A percentile compares a stretch with the other conserved stretches of the same genome.
These are phyloP conservation scores for Boletus vermiculosoides DNA, from an alignment of 768 basidiomycete genomes.

Conservation along the genomic window DNA sequence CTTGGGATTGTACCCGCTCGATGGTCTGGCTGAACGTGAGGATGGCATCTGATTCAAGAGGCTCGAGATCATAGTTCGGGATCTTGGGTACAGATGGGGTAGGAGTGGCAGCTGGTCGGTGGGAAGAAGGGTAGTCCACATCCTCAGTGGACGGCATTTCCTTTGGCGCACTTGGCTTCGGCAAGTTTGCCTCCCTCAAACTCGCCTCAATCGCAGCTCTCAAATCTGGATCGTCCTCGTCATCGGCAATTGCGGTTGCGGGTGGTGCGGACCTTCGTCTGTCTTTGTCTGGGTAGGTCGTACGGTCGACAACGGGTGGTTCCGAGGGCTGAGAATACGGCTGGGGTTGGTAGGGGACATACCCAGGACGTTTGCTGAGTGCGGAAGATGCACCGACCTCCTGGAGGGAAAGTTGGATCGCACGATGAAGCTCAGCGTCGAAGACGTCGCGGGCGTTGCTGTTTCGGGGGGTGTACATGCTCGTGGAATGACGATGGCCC, in stretches of 20 bases:
- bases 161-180: constrained; percentile 75
- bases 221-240: constrained; percentile 91
- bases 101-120: constrained; percentile 40
- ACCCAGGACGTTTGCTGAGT: constrained; percentile 56
- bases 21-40: constrained; percentile 90
- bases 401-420: constrained; percentile 86
- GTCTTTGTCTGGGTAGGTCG: constrained; percentile 38
- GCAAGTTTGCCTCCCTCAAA: constrained; percentile 78
- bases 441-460: constrained; percentile 58
- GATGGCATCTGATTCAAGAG: constrained; percentile 81
- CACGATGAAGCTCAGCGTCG: constrained; percentile 89
- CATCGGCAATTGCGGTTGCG: constrained; percentile 38
- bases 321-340: constrained; percentile 54
- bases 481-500: constrained; percentile 53
- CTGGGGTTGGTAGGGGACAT: constrained; percentile 58
- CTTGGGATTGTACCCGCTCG: constrained; percentile 76
- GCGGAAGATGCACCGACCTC: constrained; percentile 57
- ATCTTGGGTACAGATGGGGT: constrained; percentile 48
- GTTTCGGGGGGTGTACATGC: constrained; percentile 53
- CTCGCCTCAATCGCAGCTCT: constrained; percentile 94
- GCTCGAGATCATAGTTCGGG: constrained; percentile 78
- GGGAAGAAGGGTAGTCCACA: constrained; percentile 44
- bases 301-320: constrained; percentile 63
- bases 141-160: constrained; percentile 56
- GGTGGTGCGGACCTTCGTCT: constrained; percentile 21